Evolutionary conservation across 805 yeast species (phyloP).

Genomic region (Ogataea paradorogensis): DNA sequence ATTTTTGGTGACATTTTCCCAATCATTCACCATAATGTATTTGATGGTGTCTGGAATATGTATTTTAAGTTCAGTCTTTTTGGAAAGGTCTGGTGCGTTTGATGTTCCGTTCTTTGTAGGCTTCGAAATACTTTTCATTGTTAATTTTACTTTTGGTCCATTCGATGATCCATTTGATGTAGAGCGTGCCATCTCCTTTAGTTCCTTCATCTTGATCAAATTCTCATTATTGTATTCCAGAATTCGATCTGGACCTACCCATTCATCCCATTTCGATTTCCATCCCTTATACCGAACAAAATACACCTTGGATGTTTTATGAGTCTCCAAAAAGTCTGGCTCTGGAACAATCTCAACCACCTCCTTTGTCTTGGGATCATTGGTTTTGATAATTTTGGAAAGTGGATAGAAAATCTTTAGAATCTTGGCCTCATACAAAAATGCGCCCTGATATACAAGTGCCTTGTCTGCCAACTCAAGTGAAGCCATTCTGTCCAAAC

Average conservation of each 20-base stretch:
- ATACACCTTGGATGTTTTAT: constrained; percentile 35
- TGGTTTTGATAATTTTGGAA: constrained; percentile 34
- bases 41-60: constrained; percentile 66
- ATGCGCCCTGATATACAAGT: constrained; percentile 86
- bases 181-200: constrained; percentile 7
- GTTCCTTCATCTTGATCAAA: constrained; percentile 49
- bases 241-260: constrained; percentile 75
- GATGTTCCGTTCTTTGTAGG: constrained; percentile 2
- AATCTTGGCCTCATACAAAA: constrained; percentile 85
- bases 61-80: constrained; percentile 45
- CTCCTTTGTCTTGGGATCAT: constrained; percentile 36
- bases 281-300: constrained; percentile 91
- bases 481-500: constrained; percentile 9
- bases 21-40: constrained; percentile 77
- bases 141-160: constrained; percentile 2
- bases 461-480: constrained; percentile 36
- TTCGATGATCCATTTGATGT: constrained; percentile 8
- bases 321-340: constrained; percentile 21
- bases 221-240: constrained; percentile 69
- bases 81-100: constrained; percentile 1
- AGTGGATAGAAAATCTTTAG: constrained; percentile 59
- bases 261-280: constrained; percentile 96
- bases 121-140: neutral
- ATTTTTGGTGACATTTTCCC: constrained; percentile 88
- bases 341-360: constrained; percentile 29